Base-by-base conservation (phyloP, 1,139 yeast genomes). In the Debaryomyces subglobosus region DNA sequence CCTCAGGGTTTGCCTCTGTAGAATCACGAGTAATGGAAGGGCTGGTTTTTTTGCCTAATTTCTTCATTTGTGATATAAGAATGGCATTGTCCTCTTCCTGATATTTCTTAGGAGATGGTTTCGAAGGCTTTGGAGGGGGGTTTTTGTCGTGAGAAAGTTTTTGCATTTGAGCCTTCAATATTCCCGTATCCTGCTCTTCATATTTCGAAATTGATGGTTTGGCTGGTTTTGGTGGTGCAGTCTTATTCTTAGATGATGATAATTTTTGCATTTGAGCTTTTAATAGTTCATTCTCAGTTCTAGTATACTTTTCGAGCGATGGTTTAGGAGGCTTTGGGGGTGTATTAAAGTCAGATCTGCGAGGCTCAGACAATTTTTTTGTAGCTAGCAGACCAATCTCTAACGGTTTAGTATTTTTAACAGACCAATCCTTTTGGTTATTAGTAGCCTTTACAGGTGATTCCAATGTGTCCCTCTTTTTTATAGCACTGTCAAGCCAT, bases 141-240 rank as follows among this genome's bases (percentile, higher is more conserved):
- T 44, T 46, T n/a, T 52, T 51, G 29, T 49, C 50, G 13, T 54
- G 45, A 4, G 60, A 62, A 34, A 61, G 49, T 40, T 45, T 63
- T 36, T 56, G 57, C 56, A 68, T 53, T 42, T 67, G 71, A 0
- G 59, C 49, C 36, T 61, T 53, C 48, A 70, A 55, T 4, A 60
- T 50, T 42, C 60, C 60, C 2, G 67, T 46, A 42, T 68, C 73
- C 21, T 49, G 49, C 30, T 58, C 56, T 44, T 64, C 63, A 45
- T 65, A 68, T 40, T 42, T 34, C 8, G 45, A 34, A 29, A 47
- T 34, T 1, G 50, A 39, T 12, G 59, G 59, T 48, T 58, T 61
- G 5, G 49, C 43, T 2, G 64, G 62, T 30, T 54, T 57, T 24
- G 54, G 54, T 13, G 55, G 54, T 4, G 53, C 51, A 10, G 48